These are phyloP conservation scores for Schoenoplectus tabernaemontani DNA, from an alignment of 202 grass and related monocot genomes.

Conservation along the genomic window DNA sequence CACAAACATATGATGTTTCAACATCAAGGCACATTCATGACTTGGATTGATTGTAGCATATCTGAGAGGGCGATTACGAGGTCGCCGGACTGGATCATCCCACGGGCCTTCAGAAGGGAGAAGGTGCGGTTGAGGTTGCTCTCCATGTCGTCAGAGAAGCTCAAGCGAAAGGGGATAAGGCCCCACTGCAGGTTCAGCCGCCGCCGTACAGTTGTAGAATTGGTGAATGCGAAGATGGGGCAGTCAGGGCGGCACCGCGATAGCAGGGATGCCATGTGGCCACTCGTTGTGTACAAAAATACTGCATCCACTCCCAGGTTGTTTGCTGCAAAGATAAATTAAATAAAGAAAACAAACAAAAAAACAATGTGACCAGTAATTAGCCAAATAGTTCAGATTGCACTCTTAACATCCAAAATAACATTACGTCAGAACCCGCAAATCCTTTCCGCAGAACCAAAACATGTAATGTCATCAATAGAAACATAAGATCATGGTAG, in stretches of 20 bases:
- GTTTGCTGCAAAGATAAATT: slow-evolving; percentile 43
- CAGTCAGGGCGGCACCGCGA: slow-evolving; percentile 80
- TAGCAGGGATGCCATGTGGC: slow-evolving; percentile 77
- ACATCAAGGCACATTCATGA: slow-evolving; percentile 74
- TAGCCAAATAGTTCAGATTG: neutral
- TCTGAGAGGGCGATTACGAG: slow-evolving; percentile 81
- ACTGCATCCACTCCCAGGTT: slow-evolving; percentile 78
- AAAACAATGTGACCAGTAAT: neutral
- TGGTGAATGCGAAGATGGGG: slow-evolving; percentile 82
- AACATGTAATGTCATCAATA: neutral
- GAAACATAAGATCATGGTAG: neutral
- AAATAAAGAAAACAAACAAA: neutral
- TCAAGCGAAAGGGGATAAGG: slow-evolving; percentile 66
- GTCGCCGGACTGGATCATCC: slow-evolving; percentile 76
- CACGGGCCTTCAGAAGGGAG: slow-evolving; percentile 80
- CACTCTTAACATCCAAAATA: neutral
- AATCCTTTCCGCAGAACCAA: neutral
- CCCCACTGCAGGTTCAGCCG: slow-evolving; percentile 88
- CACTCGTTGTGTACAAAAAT: slow-evolving; percentile 64
- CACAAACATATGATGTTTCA: neutral
- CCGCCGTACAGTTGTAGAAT: slow-evolving; percentile 55
- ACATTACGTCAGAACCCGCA: neutral
- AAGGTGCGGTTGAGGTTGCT: slow-evolving; percentile 92
- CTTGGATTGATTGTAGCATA: slow-evolving; percentile 86
- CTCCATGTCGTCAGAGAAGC: slow-evolving; percentile 75